Percentiles rank a stretch among this genome's conserved stretches.
Evolutionary conservation across 352 stramenopile genomes (phyloP).

Genomic region (Globisporangium nunn): DNA sequence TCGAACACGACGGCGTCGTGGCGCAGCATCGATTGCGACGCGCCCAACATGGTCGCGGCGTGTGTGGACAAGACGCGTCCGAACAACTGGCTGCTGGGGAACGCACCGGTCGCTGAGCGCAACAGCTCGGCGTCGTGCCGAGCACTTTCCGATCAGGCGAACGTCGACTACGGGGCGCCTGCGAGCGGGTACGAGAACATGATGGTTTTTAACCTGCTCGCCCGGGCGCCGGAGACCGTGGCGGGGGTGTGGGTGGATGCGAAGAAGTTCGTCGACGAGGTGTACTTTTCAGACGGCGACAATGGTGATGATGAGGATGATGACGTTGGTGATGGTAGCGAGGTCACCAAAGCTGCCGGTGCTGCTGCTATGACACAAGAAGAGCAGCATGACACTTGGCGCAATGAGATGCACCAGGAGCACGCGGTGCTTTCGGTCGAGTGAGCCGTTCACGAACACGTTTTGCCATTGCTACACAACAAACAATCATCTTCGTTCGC

Average conservation of each 20-base stretch:
- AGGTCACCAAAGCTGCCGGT: too few species aligned
- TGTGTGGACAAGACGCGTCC: constrained; percentile 27
- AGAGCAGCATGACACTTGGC: not conserved
- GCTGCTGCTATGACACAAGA: not conserved
- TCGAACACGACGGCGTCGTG: constrained; percentile 18
- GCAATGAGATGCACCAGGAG: constrained; percentile 2
- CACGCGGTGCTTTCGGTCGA: constrained; percentile 10
- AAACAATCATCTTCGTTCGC: not conserved
- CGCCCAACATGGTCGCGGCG: constrained; percentile 29
- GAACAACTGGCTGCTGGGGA: constrained; percentile 31
- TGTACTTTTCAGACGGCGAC: constrained; percentile 19
- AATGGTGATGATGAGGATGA: too few species aligned
- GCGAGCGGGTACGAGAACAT: constrained; percentile 51
- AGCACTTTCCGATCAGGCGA: not conserved
- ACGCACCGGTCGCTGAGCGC: constrained; percentile 21
- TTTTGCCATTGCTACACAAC: not conserved
- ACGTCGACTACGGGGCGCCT: constrained; percentile 30
- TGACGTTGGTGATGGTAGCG: too few species aligned
- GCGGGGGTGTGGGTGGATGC: constrained; percentile 46
- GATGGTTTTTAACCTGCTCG: constrained; percentile 31
- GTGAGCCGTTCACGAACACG: not conserved
- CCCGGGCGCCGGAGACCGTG: constrained; percentile 17
- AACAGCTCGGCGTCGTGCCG: constrained; percentile 21
- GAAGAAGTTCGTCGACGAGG: constrained; percentile 24
- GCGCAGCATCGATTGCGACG: constrained; percentile 52